Evolutionary conservation across 1,139 yeast genomes (phyloP).

Genomic region (Arxiozyma bovina): DNA sequence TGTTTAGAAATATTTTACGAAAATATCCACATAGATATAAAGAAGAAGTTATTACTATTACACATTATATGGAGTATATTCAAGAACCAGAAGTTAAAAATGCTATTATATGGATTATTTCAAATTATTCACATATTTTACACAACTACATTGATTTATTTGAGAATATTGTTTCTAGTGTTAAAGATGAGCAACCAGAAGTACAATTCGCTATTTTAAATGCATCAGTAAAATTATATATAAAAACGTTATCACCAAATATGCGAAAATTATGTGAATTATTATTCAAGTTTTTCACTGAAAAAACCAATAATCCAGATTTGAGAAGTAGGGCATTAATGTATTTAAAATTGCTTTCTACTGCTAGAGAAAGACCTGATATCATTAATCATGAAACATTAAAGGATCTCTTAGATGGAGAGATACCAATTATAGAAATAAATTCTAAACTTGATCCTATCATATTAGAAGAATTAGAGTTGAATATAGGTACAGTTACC

Average conservation of each 20-base stretch:
- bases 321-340: constrained; percentile 76
- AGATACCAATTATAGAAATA: constrained; percentile 57
- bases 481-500: constrained; percentile 74
- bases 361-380: constrained; percentile 23
- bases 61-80: constrained; percentile 36
- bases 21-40: constrained; percentile 53
- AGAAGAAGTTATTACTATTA: constrained; percentile 27
- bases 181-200: constrained; percentile 44
- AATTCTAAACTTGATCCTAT: constrained; percentile 64
- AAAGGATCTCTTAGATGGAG: constrained; percentile 50
- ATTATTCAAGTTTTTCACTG: constrained; percentile 64
- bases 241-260: constrained; percentile 47
- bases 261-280: constrained; percentile 48
- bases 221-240: constrained; percentile 62
- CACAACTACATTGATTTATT: constrained; percentile 21
- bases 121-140: constrained; percentile 48
- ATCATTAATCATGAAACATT: constrained; percentile 16
- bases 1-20: constrained; percentile 66
- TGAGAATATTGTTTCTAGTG: constrained; percentile 20
- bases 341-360: constrained; percentile 73
- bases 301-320: constrained; percentile 70
- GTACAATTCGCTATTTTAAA: constrained; percentile 71
- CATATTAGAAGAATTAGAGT: constrained; percentile 70
- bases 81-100: constrained; percentile 76
- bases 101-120: constrained; percentile 77